phyloP scores from a whole-genome alignment of 2,329 filamentous ascomycete genomes.

The Zalaria obscura region DNA sequence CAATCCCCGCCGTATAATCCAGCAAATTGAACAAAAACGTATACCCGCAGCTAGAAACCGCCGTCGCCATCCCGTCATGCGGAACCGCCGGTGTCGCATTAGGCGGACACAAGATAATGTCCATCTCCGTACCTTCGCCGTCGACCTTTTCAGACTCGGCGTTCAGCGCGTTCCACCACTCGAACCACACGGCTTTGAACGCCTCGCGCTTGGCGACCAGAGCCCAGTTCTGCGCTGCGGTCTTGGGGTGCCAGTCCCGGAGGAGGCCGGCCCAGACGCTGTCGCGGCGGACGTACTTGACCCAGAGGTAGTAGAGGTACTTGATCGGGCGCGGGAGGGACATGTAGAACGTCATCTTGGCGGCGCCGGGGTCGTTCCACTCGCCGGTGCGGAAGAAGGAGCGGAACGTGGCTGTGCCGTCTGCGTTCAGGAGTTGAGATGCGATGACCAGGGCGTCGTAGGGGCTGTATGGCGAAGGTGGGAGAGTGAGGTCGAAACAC shows the following conservation, averaged over 20 bases:
- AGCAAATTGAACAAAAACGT: conserved; percentile 89
- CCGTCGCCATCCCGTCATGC: conserved; percentile 73
- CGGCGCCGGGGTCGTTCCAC: conserved; percentile 63
- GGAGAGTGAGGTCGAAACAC: conserved; percentile 50
- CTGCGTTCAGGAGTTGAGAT: conserved; percentile 67
- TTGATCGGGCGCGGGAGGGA: conserved; percentile 58
- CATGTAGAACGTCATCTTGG: conserved; percentile 62
- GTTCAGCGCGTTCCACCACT: conserved; percentile 59
- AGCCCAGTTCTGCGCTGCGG: conserved; percentile 67
- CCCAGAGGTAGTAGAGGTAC: conserved; percentile 78
- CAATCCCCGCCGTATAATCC: conserved; percentile 70
- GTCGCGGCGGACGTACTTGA: conserved; percentile 70
- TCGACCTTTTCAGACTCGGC: conserved; percentile 9
- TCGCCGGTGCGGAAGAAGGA: conserved; percentile 66
- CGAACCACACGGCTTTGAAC: conserved; percentile 65
- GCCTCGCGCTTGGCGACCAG: conserved; percentile 63
- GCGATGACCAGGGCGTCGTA: conserved; percentile 65
- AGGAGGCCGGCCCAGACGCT: conserved; percentile 65
- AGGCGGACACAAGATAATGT: conserved; percentile 70
- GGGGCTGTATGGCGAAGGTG: conserved; percentile 43
- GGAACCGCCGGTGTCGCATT: conserved; percentile 85
- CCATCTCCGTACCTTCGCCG: conserved; percentile 32
- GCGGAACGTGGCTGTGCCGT: conserved; percentile 69
- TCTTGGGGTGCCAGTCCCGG: conserved; percentile 58
- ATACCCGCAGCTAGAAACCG: conserved; percentile 77